Evolutionary conservation across 257 asterid genomes (phyloP), one percentile per base, ranked within the genome.

Genomic region (Ilex aquifolium): DNA sequence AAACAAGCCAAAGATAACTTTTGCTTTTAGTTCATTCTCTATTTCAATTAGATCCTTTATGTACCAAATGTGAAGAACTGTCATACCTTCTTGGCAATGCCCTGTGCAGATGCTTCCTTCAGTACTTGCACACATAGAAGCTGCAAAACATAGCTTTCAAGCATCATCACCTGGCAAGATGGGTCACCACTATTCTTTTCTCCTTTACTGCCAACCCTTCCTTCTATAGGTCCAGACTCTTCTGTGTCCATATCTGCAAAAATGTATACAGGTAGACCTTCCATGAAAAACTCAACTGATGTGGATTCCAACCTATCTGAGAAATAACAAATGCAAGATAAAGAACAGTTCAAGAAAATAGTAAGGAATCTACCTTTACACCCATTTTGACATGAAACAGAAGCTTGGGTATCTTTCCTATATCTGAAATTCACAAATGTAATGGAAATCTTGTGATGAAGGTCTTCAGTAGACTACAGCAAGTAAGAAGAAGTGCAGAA

Each of bases 391-490:
- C 16, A 9, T 50, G 56, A 14, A n/a, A 50, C 7, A n/a, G 56
- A 36, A 67, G 46, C 29, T 40, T 15, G 31, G 11, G 2, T 32
- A 27, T 50, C 50, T 39, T 27, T 44, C 42, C 60, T 64, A 63
- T 56, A 70, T 68, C 83, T 74, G 76, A 49, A 66, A 64, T 48
- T 61, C 55, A 30, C 52, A 68, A 49, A 56, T 36, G 50, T 2
- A 56, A 36, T 21, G 16, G 15, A 16, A 40, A 3, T 39, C 14
- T 15, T 32, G 10, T 13, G 32, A 51, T 21, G 27, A 21, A 21
- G 27, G 27, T 21, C 27, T 21, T 21, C 1, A 21, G 27, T 21
- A 21, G 27, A 21, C 27, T 21, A 21, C 27, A 21, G 27, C 27
- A 21, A 21, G 27, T 21, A 21, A 21, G 27, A 21, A 21, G 27